phyloP scores from a whole-genome alignment of 345 rosid genomes.

The Xanthoceras sorbifolium region DNA sequence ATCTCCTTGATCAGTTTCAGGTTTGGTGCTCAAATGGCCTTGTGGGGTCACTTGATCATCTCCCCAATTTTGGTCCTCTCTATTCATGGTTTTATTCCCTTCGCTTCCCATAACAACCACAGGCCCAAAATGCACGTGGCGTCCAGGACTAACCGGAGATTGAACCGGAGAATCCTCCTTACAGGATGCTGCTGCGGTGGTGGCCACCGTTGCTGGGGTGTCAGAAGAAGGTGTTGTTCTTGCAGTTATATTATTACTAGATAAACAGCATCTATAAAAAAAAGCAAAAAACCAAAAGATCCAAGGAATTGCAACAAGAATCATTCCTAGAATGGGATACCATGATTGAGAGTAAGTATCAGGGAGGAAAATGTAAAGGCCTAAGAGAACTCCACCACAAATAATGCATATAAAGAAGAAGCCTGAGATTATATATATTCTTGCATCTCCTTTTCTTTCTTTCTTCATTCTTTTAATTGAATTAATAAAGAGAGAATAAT shows the following conservation, averaged over 20 bases:
- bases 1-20: not conserved
- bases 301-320: constrained; percentile 71
- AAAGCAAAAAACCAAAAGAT: constrained; percentile 61
- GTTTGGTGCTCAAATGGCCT: not conserved
- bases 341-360: constrained; percentile 27
- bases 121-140: constrained; percentile 53
- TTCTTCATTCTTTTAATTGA: constrained; percentile 33
- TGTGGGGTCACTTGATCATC: not conserved
- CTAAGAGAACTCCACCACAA: constrained; percentile 55
- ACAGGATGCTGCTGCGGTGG: not conserved
- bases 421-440: constrained; percentile 41
- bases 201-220: constrained; percentile 5
- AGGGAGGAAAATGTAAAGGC: constrained; percentile 48
- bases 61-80: not conserved
- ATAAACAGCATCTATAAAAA: constrained; percentile 49
- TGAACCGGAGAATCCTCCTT: constrained; percentile 11
- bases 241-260: too few species aligned
- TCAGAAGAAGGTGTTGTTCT: not conserved
- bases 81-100: constrained; percentile 15
- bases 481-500: too few species aligned
- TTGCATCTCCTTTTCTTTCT: constrained; percentile 48
- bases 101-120: constrained; percentile 42
- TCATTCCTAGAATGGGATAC: constrained; percentile 51
- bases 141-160: constrained; percentile 27
- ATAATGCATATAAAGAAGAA: constrained; percentile 51